A percentile compares a stretch with the other conserved stretches of the same genome.
These are phyloP conservation scores for Yamadazyma oceani DNA, from an alignment of 1,139 yeast genomes.

Conservation along the genomic window DNA sequence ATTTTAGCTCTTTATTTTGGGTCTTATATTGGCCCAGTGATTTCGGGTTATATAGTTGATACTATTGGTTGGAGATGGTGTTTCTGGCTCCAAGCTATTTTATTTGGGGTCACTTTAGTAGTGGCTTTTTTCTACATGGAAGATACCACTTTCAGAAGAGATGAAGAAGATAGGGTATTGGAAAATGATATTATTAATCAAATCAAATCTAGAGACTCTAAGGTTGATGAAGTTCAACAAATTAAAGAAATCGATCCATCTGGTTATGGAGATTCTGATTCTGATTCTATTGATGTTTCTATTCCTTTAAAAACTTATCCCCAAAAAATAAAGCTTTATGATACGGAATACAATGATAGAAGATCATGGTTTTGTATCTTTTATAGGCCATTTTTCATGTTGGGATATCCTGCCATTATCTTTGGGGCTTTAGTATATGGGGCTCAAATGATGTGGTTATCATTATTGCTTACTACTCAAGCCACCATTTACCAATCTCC, in stretches of 20 bases:
- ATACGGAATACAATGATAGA: slow-evolving; percentile 38
- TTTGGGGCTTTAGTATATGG: slow-evolving; percentile 69
- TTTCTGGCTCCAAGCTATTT: slow-evolving; percentile 45
- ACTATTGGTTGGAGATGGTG: slow-evolving; percentile 49
- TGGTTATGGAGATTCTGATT: slow-evolving; percentile 11
- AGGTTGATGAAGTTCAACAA: slow-evolving; percentile 7
- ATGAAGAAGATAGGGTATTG: slow-evolving; percentile 16
- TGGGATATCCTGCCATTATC: slow-evolving; percentile 56
- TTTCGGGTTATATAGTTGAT: slow-evolving; percentile 43
- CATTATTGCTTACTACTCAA: slow-evolving; percentile 46
- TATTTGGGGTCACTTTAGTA: slow-evolving; percentile 45
- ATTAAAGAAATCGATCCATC: slow-evolving; percentile 7
- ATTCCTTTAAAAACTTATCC: slow-evolving; percentile 34
- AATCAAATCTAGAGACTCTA: slow-evolving; percentile 25
- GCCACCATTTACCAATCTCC: slow-evolving; percentile 35
- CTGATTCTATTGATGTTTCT: slow-evolving; percentile 17
- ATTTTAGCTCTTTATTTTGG: slow-evolving; percentile 48
- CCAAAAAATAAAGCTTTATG: slow-evolving; percentile 35
- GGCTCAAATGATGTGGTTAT: slow-evolving; percentile 58
- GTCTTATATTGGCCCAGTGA: slow-evolving; percentile 45
- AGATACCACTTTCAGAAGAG: slow-evolving; percentile 40
- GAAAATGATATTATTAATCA: slow-evolving; percentile 25
- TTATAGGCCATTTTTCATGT: slow-evolving; percentile 42
- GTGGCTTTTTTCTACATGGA: slow-evolving; percentile 45
- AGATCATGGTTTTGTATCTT: slow-evolving; percentile 43